These are phyloP conservation scores for Neophaeococcomyces mojaviensis DNA, from an alignment of 2,329 filamentous ascomycete species.

Conservation along the genomic window DNA sequence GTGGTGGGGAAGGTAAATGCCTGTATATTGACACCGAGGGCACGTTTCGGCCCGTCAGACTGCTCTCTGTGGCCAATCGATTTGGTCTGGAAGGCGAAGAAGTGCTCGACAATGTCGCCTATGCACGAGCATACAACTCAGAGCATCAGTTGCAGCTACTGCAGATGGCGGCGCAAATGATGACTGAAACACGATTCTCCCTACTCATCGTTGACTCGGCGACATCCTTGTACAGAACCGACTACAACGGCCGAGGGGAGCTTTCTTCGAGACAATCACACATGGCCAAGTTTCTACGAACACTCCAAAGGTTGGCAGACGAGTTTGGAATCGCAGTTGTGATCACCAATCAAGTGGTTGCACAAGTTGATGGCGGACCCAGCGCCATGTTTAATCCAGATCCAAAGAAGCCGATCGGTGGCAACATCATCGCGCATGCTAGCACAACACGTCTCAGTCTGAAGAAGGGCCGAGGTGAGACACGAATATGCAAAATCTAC, in stretches of 20 bases:
- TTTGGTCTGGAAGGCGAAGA: constrained; percentile 95
- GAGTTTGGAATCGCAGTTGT: constrained; percentile 95
- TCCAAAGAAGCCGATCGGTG: constrained; percentile 97
- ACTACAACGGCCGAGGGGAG: constrained; percentile 94
- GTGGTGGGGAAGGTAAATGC: constrained; percentile 95
- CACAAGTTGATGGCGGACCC: constrained; percentile 92
- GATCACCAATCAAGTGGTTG: constrained; percentile 97
- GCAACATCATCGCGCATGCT: constrained; percentile 97
- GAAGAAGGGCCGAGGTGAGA: constrained; percentile 93
- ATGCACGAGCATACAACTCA: constrained; percentile 95
- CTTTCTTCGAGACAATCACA: constrained; percentile 75
- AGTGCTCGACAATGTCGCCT: constrained; percentile 95
- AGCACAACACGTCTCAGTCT: constrained; percentile 90
- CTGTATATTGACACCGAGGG: constrained; percentile 98
- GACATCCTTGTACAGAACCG: constrained; percentile 88
- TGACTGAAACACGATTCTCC: constrained; percentile 98
- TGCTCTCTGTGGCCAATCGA: constrained; percentile 85
- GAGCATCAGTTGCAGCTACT: constrained; percentile 94
- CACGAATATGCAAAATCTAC: constrained; percentile 97
- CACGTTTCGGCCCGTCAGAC: constrained; percentile 85
- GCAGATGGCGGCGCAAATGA: constrained; percentile 94
- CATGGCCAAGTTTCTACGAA: constrained; percentile 44
- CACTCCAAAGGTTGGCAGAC: constrained; percentile 47
- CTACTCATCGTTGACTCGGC: constrained; percentile 93
- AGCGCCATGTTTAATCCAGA: constrained; percentile 99